phyloP scores from a whole-genome alignment of 495 filamentous ascomycete species.

The Aspergillus heteromorphus region DNA sequence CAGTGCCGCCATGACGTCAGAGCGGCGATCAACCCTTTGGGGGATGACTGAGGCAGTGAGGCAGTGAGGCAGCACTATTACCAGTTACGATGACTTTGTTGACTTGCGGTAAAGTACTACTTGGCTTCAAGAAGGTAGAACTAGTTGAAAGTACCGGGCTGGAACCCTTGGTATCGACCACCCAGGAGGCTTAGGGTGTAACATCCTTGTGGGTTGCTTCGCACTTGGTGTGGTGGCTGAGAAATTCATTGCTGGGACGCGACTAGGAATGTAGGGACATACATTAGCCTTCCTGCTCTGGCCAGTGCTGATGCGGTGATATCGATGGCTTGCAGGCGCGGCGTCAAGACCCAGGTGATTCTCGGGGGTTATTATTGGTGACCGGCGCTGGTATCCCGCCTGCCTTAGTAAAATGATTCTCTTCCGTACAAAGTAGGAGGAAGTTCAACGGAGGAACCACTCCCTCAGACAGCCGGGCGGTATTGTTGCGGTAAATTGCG shows the following conservation, averaged over 20 bases:
- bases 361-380: not conserved
- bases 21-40: conserved; percentile 1
- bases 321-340: not conserved
- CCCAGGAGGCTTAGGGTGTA: not conserved
- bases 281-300: not conserved
- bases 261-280: not conserved
- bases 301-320: not conserved
- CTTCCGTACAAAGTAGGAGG: not conserved
- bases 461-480: too few relatives aligned
- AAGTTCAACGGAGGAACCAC: not conserved
- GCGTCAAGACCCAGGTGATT: not conserved
- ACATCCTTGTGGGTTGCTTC: not conserved
- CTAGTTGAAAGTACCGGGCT: too few relatives aligned
- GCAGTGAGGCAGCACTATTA: conserved; percentile 4
- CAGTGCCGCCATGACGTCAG: conserved; percentile 7
- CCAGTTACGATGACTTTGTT: not conserved
- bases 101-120: too few relatives aligned
- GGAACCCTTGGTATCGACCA: too few relatives aligned
- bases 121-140: too few relatives aligned
- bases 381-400: not conserved
- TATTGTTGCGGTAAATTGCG: too few relatives aligned
- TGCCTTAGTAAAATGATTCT: not conserved
- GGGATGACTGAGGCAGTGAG: conserved; percentile 5
- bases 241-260: not conserved
- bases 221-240: not conserved